These are phyloP conservation scores for Ogataea ramenticola DNA, from an alignment of 805 yeast species.

Conservation along the genomic window DNA sequence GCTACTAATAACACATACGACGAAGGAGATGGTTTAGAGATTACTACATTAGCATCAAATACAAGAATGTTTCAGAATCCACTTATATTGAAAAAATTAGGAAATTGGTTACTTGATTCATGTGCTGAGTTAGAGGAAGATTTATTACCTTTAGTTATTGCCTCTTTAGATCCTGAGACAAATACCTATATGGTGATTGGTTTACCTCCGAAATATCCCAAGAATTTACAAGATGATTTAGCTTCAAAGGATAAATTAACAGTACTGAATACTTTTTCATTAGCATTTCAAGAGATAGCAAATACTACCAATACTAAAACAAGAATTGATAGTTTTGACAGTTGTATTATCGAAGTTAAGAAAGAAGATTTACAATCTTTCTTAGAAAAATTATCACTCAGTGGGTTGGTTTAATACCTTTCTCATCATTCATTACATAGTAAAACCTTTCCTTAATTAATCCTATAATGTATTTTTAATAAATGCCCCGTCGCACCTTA, in stretches of 20 bases:
- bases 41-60: slow-evolving; percentile 46
- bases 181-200: slow-evolving; percentile 87
- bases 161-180: slow-evolving; percentile 64
- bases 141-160: slow-evolving; percentile 76
- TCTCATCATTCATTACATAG: not conserved
- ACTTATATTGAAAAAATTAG: slow-evolving; percentile 72
- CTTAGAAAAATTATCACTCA: slow-evolving; percentile 71
- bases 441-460: not conserved
- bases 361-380: slow-evolving; percentile 86
- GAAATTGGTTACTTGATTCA: slow-evolving; percentile 86
- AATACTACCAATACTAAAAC: slow-evolving; percentile 79
- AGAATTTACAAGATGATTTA: slow-evolving; percentile 25
- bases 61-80: slow-evolving; percentile 77
- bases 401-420: slow-evolving; percentile 41
- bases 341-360: slow-evolving; percentile 83
- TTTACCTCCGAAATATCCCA: slow-evolving; percentile 73
- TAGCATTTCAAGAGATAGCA: slow-evolving; percentile 87
- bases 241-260: slow-evolving; percentile 32
- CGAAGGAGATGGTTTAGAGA: slow-evolving; percentile 23
- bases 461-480: not conserved
- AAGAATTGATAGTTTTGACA: slow-evolving; percentile 89
- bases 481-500: too few relatives aligned
- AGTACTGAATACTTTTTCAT: slow-evolving; percentile 73
- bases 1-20: slow-evolving; percentile 1
- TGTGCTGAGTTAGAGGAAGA: slow-evolving; percentile 71